Conservation (phyloP, 1,284 basidiomycete genomes). For the Ustilago nuda region DNA sequence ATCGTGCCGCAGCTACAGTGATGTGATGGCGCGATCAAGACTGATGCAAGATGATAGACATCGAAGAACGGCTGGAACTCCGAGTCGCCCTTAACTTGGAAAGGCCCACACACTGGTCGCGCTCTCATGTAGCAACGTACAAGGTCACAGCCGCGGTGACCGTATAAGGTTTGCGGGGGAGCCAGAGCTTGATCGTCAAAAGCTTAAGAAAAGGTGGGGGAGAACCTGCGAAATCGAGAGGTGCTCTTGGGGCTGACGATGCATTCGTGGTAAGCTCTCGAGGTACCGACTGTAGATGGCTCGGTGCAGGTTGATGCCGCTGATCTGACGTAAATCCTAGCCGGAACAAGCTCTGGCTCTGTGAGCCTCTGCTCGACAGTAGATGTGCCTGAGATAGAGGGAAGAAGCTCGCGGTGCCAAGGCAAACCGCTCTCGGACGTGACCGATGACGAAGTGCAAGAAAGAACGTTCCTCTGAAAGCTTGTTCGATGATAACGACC, state of each 20-base stretch:
- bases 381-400: neutral
- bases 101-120: neutral
- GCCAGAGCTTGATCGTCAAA: slow-evolving; percentile 18
- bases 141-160: neutral
- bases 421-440: slow-evolving; percentile 9
- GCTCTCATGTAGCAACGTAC: slow-evolving; percentile 11
- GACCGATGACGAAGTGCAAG: slow-evolving; percentile 7
- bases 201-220: slow-evolving; percentile 9
- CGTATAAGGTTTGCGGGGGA: slow-evolving; percentile 7
- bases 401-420: slow-evolving; percentile 16
- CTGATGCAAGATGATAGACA: slow-evolving; percentile 5
- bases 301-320: slow-evolving; percentile 12
- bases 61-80: slow-evolving; percentile 9
- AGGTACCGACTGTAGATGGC: slow-evolving; percentile 20
- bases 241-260: slow-evolving; percentile 3
- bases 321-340: slow-evolving; percentile 10
- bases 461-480: neutral
- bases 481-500: neutral
- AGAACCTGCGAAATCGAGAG: neutral
- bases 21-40: no score
- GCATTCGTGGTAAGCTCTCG: slow-evolving; percentile 37
- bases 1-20: neutral
- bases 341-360: slow-evolving; percentile 12
- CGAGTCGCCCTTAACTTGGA: neutral
- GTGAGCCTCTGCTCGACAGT: slow-evolving; percentile 6